A percentile compares a stretch with the other conserved stretches of the same genome.
Evolutionary conservation across 495 filamentous ascomycete species (phyloP).

Genomic region (Niebla homalea): DNA sequence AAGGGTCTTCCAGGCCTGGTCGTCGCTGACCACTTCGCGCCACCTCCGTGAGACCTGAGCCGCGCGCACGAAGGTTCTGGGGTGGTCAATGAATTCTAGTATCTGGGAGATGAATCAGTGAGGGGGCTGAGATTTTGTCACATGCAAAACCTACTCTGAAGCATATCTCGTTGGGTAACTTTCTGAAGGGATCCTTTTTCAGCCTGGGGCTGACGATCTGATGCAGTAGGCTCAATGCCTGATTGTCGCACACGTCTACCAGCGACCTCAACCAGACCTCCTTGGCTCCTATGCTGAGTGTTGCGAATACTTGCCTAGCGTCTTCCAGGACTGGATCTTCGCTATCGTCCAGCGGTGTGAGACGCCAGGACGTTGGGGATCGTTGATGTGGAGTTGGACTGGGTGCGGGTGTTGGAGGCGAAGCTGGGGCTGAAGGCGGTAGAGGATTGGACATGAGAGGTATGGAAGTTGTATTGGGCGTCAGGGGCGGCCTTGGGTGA

Average conservation of each 20-base stretch:
- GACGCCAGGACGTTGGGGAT: slow-evolving; percentile 40
- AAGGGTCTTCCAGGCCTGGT: slow-evolving; percentile 94
- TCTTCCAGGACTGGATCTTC: slow-evolving; percentile 43
- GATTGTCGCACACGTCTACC: slow-evolving; percentile 82
- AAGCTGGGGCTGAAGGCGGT: slow-evolving; percentile 52
- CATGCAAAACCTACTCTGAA: slow-evolving; percentile 45
- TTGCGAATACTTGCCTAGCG: slow-evolving; percentile 41
- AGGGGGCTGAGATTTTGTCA: slow-evolving; percentile 1
- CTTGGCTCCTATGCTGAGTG: slow-evolving; percentile 39
- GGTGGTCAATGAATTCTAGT: slow-evolving; percentile 87
- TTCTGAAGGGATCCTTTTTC: slow-evolving; percentile 89
- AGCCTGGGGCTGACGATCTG: slow-evolving; percentile 82
- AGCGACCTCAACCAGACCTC: slow-evolving; percentile 65
- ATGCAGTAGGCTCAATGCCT: slow-evolving; percentile 87
- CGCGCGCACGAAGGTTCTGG: slow-evolving; percentile 77
- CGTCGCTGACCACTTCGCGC: slow-evolving; percentile 85
- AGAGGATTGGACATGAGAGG: slow-evolving; percentile 37
- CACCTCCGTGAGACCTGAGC: slow-evolving; percentile 88
- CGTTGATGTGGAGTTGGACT: slow-evolving; percentile 52
- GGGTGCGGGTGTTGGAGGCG: slow-evolving; percentile 55
- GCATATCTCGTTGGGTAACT: slow-evolving; percentile 82
- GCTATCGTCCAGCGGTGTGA: slow-evolving; percentile 35
- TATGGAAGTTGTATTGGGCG: slow-evolving; percentile 39
- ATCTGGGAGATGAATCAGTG: slow-evolving; percentile 38
- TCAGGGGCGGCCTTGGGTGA: slow-evolving; percentile 38